Base-by-base conservation (phyloP, 345 rosid species). In the Gossypium stocksii region DNA sequence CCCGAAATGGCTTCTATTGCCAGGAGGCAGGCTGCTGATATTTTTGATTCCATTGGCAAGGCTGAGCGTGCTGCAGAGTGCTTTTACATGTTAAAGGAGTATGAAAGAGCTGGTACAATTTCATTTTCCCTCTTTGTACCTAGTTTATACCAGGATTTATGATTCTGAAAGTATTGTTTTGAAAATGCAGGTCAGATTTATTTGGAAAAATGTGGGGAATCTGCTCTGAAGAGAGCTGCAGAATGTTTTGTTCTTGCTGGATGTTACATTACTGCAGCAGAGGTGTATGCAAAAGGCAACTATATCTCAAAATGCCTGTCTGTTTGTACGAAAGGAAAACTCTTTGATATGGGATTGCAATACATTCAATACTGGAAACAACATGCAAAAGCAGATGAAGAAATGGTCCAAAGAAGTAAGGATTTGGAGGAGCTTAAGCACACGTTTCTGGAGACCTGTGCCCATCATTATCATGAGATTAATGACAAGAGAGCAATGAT, bases 61-160 rank as follows among this genome's bases (percentile, higher is more conserved):
- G 83, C 83, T 14, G 83, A 84, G 61, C 63, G 19, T 48, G 91
- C 88, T 3, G 91, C 88, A 0, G 80, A 82, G 62, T 84, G 91
- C 67, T 84, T 79, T 69, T 81, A 29, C 77, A 44, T 76, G 72
- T 49, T 78, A 54, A 79, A 76, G 25, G 85, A 85, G 63, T 87
- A 84, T 48, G 82, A 80, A 76, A 81, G 65, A 68, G 84, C 88
- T 8, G 86, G 90, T 76, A 51, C 12, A 54, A 48, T 46, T 22
- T 19, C 34, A 19, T 43, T 41, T 11, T 66, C 41, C 45, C 61
- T 38, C 45, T 22, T 49, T 46, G 11, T 12, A 12, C 9, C 63
- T 3, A 12, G 11, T 52, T 14, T 23, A 19, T 14, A 8, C 27
- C 25, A 3, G 15, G 3, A n/a, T 60, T 49, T 19, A 25, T 45